Evolutionary conservation across 345 rosid genomes (phyloP).

Genomic region (Bruguiera parviflora): DNA sequence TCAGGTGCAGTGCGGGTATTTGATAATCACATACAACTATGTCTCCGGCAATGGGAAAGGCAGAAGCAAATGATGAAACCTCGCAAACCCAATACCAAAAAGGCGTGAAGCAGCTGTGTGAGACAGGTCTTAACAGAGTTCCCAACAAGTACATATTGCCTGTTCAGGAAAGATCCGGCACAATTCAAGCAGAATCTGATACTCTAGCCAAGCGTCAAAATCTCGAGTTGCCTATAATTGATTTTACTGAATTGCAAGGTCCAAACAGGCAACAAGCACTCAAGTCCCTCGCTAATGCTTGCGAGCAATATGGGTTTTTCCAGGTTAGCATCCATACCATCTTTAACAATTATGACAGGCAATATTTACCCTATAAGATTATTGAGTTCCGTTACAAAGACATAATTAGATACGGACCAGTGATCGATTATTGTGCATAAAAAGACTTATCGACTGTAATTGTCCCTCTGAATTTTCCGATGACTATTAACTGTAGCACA

Average conservation of each 20-base stretch:
- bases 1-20: too few relatives aligned
- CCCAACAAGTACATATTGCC: slow-evolving; percentile 72
- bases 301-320: slow-evolving; percentile 69
- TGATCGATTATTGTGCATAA: too few relatives aligned
- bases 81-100: slow-evolving; percentile 40
- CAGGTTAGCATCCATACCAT: slow-evolving; percentile 40
- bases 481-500: background rate
- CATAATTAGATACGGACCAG: too few relatives aligned
- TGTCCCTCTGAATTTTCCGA: background rate
- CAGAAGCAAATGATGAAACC: slow-evolving; percentile 23
- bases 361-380: too few relatives aligned
- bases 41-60: slow-evolving; percentile 54
- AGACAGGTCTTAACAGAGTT: slow-evolving; percentile 48
- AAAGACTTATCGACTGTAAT: too few relatives aligned
- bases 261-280: slow-evolving; percentile 49
- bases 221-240: slow-evolving; percentile 65
- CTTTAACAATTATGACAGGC: too few relatives aligned
- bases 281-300: slow-evolving; percentile 53
- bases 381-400: too few relatives aligned
- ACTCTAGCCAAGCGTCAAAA: slow-evolving; percentile 20
- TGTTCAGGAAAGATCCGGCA: slow-evolving; percentile 47
- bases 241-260: slow-evolving; percentile 60
- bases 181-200: slow-evolving; percentile 1
- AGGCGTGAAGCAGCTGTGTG: slow-evolving; percentile 74
- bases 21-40: slow-evolving; percentile 15